These are phyloP conservation scores for Detonula confervacea DNA, from an alignment of 352 stramenopile species.

Conservation along the genomic window DNA sequence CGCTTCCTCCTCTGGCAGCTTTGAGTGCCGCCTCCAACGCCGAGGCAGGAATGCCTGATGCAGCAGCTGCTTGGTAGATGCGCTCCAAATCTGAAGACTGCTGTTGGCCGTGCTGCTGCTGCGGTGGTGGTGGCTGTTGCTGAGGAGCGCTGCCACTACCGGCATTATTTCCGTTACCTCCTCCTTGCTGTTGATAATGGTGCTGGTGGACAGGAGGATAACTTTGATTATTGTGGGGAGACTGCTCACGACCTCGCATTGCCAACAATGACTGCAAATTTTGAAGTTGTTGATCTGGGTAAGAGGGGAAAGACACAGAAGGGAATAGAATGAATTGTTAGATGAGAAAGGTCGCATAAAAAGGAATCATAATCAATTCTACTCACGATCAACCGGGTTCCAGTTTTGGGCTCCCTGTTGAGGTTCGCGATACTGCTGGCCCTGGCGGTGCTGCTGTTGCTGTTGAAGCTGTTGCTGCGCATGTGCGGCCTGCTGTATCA, in stretches of 20 bases:
- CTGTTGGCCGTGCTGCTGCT: slow-evolving; percentile 16
- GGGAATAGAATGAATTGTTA: slow-evolving; percentile 14
- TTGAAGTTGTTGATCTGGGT: slow-evolving; percentile 39
- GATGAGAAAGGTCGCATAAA: not conserved
- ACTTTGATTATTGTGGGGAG: slow-evolving; percentile 18
- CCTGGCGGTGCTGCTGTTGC: not conserved
- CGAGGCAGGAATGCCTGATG: slow-evolving; percentile 42
- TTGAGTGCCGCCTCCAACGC: slow-evolving; percentile 46
- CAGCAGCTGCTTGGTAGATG: slow-evolving; percentile 41
- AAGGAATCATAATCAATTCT: not conserved
- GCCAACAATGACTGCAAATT: slow-evolving; percentile 48
- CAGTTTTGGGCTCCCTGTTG: slow-evolving; percentile 28
- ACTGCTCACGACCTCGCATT: slow-evolving; percentile 25
- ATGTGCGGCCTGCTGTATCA: slow-evolving; percentile 21
- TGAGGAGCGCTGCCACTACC: slow-evolving; percentile 17
- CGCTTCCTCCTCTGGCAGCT: slow-evolving; percentile 9
- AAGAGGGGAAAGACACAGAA: not conserved
- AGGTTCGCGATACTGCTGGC: not conserved
- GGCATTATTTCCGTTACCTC: slow-evolving; percentile 1
- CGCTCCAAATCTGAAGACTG: slow-evolving; percentile 43
- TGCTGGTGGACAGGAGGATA: slow-evolving; percentile 10
- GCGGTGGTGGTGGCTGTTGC: not conserved
- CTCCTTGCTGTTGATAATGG: slow-evolving; percentile 22
- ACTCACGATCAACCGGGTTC: slow-evolving; percentile 43
- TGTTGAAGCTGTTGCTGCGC: slow-evolving; percentile 24